These are phyloP conservation scores for Strobilomyces confusus DNA, from an alignment of 768 basidiomycete species.

Conservation along the genomic window DNA sequence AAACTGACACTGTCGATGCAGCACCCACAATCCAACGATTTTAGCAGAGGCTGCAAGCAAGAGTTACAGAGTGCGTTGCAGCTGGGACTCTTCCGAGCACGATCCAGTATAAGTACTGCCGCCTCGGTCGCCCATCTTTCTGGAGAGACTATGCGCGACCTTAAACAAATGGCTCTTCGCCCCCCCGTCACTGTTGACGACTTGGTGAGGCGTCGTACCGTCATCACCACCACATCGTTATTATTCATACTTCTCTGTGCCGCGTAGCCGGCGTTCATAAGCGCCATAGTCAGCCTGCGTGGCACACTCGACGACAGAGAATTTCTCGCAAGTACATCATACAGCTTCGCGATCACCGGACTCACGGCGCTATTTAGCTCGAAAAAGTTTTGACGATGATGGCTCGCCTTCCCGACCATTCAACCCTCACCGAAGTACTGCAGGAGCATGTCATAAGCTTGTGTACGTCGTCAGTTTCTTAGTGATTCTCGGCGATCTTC, in stretches of 20 bases:
- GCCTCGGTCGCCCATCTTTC: not conserved
- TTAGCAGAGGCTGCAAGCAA: not conserved
- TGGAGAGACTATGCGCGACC: slow-evolving; percentile 20
- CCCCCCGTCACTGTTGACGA: slow-evolving; percentile 22
- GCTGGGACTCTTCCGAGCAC: slow-evolving; percentile 11
- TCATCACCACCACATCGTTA: not conserved
- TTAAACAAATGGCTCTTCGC: slow-evolving; percentile 27
- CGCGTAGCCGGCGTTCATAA: slow-evolving; percentile 43
- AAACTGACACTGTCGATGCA: slow-evolving; percentile 1
- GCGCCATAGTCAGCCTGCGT: slow-evolving; percentile 43
- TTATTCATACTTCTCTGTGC: not conserved
- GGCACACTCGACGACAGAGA: slow-evolving; percentile 55
- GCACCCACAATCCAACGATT: not conserved
- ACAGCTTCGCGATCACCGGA: not conserved
- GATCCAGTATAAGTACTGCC: not conserved
- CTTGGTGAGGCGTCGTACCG: slow-evolving; percentile 21
- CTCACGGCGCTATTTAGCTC: slow-evolving; percentile 40
- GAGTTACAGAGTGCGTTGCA: slow-evolving; percentile 11
- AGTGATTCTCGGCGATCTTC: not conserved
- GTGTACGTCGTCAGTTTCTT: slow-evolving; percentile 41
- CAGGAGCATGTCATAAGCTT: slow-evolving; percentile 51
- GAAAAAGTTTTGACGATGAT: slow-evolving; percentile 59
- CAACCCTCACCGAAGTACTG: slow-evolving; percentile 31
- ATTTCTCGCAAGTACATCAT: slow-evolving; percentile 44
- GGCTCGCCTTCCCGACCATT: slow-evolving; percentile 44